phyloP scores from a whole-genome alignment of 1,139 yeast genomes.

The Lodderomyces oxycetoniae region DNA sequence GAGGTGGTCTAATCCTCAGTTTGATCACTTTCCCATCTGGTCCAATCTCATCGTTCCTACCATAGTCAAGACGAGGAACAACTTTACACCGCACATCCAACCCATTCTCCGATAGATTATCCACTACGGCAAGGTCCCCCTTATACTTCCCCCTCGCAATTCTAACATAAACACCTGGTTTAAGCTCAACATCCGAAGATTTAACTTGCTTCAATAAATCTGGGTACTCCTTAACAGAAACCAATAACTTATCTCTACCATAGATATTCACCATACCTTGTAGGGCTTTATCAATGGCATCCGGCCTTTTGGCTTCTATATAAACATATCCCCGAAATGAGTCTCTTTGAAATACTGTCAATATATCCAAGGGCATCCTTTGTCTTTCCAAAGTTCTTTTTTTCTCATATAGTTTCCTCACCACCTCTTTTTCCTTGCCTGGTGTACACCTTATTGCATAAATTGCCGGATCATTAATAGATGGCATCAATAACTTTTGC shows the following conservation, averaged over 20 bases:
- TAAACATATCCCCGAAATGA: conserved; percentile 87
- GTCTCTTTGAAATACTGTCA: conserved; percentile 94
- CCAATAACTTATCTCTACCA: conserved; percentile 67
- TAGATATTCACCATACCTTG: conserved; percentile 86
- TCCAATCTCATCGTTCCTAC: conserved; percentile 57
- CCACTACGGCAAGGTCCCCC: conserved; percentile 90
- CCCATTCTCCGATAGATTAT: conserved; percentile 89
- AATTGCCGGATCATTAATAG: conserved; percentile 93
- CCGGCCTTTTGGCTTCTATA: conserved; percentile 89
- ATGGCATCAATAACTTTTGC: conserved; percentile 87
- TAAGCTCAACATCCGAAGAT: conserved; percentile 79
- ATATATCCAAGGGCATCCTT: conserved; percentile 62
- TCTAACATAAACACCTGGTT: conserved; percentile 90
- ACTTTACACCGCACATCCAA: conserved; percentile 87
- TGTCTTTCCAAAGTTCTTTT: conserved; percentile 65
- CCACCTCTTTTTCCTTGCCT: conserved; percentile 89
- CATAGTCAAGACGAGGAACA: conserved; percentile 92
- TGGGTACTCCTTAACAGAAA: conserved; percentile 94
- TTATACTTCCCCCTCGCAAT: conserved; percentile 87
- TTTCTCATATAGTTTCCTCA: conserved; percentile 77
- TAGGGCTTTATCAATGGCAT: conserved; percentile 85
- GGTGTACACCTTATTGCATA: conserved; percentile 94
- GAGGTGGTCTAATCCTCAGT: conserved; percentile 71
- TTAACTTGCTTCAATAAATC: conserved; percentile 87
- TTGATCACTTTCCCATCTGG: conserved; percentile 50